Evolutionary conservation across 805 yeast species (phyloP).

Genomic region (Lipomyces sp.): DNA sequence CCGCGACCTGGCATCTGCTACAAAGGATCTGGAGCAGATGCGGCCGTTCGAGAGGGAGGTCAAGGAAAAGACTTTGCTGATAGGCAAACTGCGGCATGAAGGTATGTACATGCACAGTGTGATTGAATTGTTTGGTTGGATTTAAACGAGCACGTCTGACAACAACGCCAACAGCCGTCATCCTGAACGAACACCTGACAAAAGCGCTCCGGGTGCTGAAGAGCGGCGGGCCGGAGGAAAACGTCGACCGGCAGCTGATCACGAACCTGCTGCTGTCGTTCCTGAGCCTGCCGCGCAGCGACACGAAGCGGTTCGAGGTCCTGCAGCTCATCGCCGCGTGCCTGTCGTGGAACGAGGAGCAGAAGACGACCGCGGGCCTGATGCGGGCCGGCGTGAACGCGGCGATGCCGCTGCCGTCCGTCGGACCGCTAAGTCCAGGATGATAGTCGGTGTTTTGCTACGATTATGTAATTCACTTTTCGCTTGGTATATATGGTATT

Average conservation of each 20-base stretch:
- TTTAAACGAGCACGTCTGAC: neutral
- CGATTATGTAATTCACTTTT: too few relatives aligned
- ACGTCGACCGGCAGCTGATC: slow-evolving; percentile 55
- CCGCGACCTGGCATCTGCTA: slow-evolving; percentile 16
- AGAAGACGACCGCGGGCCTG: slow-evolving; percentile 73
- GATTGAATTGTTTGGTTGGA: neutral
- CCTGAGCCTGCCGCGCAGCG: slow-evolving; percentile 84
- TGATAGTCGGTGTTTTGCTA: too few relatives aligned
- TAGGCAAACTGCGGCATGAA: slow-evolving; percentile 92
- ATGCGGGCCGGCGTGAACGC: slow-evolving; percentile 18
- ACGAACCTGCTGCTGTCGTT: slow-evolving; percentile 84
- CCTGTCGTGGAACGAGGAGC: slow-evolving; percentile 80
- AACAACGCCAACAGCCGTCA: slow-evolving; percentile 54
- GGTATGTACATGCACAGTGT: slow-evolving; percentile 3
- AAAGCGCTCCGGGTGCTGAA: slow-evolving; percentile 84
- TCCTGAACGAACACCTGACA: slow-evolving; percentile 90
- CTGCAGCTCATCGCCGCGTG: slow-evolving; percentile 76
- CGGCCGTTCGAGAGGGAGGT: slow-evolving; percentile 51
- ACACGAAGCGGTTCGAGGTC: slow-evolving; percentile 91
- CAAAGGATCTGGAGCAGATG: slow-evolving; percentile 32
- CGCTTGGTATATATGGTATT: too few relatives aligned
- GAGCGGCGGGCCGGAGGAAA: slow-evolving; percentile 50
- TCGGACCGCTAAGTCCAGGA: too few relatives aligned
- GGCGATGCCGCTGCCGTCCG: too few relatives aligned
- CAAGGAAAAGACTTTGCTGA: slow-evolving; percentile 67